Evolutionary conservation across 2,329 filamentous ascomycete species (phyloP).

Genomic region (Stachybotrys chlorohalonatus): DNA sequence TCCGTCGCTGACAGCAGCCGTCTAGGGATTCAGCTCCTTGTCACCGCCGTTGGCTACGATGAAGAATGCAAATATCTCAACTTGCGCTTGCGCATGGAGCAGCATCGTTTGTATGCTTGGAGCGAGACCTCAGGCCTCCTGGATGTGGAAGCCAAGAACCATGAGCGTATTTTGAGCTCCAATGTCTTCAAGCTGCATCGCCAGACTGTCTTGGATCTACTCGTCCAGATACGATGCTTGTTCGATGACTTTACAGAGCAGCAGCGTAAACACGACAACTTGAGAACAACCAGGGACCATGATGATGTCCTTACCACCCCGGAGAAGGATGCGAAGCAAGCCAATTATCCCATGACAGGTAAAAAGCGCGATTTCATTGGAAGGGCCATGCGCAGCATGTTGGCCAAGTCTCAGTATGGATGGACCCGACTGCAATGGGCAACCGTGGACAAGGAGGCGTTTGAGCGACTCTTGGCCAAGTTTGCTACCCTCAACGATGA

Average conservation of each 20-base stretch:
- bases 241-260: conserved; percentile 36
- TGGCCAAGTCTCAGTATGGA: conserved; percentile 23
- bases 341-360: conserved; percentile 33
- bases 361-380: conserved; percentile 32
- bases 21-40: conserved; percentile 35
- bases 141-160: conserved; percentile 30
- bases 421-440: conserved; percentile 31
- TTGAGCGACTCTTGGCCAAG: conserved; percentile 32
- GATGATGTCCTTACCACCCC: conserved; percentile 25
- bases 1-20: background rate
- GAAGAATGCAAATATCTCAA: conserved; percentile 39
- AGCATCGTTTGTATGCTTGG: conserved; percentile 40
- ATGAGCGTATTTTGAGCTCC: conserved; percentile 31
- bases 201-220: conserved; percentile 37
- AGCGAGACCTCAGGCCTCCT: conserved; percentile 38
- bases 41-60: conserved; percentile 38
- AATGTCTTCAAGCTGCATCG: conserved; percentile 39
- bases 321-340: conserved; percentile 33
- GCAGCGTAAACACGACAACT: conserved; percentile 27
- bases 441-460: conserved; percentile 35
- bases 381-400: conserved; percentile 30
- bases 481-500: conserved; percentile 37
- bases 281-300: conserved; percentile 22
- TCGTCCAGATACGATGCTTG: conserved; percentile 36
- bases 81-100: conserved; percentile 38